phyloP scores from a whole-genome alignment of 2,329 filamentous ascomycete genomes.

The Pyrenochaeta sp. region DNA sequence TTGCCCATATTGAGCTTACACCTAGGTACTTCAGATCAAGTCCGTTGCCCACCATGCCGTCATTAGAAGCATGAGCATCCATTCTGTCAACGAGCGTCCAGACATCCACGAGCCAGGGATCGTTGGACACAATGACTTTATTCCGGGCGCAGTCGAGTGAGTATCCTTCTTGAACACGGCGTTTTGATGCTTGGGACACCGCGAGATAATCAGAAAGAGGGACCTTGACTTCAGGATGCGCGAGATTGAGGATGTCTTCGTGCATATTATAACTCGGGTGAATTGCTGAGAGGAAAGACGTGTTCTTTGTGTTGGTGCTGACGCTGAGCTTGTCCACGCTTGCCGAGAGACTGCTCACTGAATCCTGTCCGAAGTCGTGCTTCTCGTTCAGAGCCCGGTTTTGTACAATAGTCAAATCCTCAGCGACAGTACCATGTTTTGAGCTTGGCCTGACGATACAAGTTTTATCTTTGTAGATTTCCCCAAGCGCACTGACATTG shows the following conservation, averaged over 20 bases:
- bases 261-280: conserved; percentile 45
- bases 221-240: conserved; percentile 44
- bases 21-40: conserved; percentile 80
- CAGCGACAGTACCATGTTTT: conserved; percentile 39
- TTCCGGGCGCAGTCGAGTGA: conserved; percentile 69
- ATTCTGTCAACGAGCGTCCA: conserved; percentile 78
- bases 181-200: conserved; percentile 52
- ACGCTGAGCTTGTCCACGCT: conserved; percentile 42
- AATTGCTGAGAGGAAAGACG: conserved; percentile 33
- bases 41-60: conserved; percentile 73
- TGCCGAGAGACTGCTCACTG: conserved; percentile 30
- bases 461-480: conserved; percentile 48
- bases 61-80: conserved; percentile 68
- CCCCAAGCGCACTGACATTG: conserved; percentile 53
- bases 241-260: conserved; percentile 46
- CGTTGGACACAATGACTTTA: conserved; percentile 70
- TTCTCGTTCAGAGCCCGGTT: conserved; percentile 39
- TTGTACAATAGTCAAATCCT: conserved; percentile 44
- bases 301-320: conserved; percentile 40
- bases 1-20: conserved; percentile 74
- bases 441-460: conserved; percentile 41
- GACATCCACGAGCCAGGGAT: conserved; percentile 77
- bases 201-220: conserved; percentile 44
- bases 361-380: conserved; percentile 30
- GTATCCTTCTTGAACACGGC: conserved; percentile 65